Evolutionary conservation across 2,329 filamentous ascomycete genomes (phyloP).

Genomic region (Endothia cerciana): DNA sequence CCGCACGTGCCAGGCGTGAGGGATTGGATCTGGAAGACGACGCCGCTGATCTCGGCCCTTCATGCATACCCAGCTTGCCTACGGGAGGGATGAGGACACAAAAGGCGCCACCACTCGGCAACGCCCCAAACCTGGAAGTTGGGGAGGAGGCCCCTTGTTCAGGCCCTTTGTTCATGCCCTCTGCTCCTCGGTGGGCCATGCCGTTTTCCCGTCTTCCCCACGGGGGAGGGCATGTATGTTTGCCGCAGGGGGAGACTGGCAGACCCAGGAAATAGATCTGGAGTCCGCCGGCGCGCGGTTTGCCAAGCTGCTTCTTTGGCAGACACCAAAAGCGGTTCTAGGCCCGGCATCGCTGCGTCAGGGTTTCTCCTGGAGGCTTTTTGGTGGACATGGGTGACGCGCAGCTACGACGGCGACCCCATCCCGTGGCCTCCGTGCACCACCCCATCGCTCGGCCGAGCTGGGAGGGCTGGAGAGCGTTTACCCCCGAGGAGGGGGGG

Average conservation of each 20-base stretch:
- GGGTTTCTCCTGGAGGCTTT: background rate
- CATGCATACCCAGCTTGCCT: background rate
- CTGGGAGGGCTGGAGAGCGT: background rate
- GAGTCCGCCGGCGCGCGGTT: background rate
- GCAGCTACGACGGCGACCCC: background rate
- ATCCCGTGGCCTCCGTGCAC: background rate
- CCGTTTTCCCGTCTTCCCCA: background rate
- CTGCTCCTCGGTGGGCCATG: background rate
- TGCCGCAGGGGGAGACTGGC: background rate
- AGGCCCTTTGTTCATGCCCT: background rate
- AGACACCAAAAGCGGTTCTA: background rate
- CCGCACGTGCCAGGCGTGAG: background rate
- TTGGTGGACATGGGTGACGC: slow-evolving; percentile 10
- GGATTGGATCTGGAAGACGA: background rate
- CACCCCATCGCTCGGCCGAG: slow-evolving; percentile 4
- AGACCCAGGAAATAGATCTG: background rate
- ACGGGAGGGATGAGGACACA: background rate
- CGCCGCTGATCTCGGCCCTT: background rate
- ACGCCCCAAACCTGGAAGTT: background rate
- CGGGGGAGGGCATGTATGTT: background rate
- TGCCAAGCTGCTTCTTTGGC: background rate
- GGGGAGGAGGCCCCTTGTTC: background rate
- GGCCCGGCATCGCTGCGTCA: background rate
- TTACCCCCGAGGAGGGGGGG: background rate
- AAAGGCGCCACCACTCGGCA: background rate